Evolutionary conservation across 805 yeast species (phyloP).

Genomic region (Ogataea minuta): DNA sequence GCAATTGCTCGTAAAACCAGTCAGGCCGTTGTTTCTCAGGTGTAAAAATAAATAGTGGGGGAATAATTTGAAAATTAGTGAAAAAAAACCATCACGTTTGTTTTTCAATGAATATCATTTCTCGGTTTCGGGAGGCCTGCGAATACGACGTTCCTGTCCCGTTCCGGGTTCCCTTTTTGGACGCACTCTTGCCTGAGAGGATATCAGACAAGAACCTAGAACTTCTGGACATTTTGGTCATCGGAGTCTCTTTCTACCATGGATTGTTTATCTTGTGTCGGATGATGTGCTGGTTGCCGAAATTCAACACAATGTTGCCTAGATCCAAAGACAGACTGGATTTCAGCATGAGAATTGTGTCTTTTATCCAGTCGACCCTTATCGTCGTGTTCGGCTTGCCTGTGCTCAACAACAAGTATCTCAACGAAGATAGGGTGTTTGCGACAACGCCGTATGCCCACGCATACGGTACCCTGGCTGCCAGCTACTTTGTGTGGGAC

Average conservation of each 20-base stretch:
- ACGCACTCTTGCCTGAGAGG: slow-evolving; percentile 6
- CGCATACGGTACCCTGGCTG: slow-evolving; percentile 31
- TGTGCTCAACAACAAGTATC: slow-evolving; percentile 27
- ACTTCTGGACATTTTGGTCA: slow-evolving; percentile 22
- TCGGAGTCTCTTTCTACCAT: slow-evolving; percentile 22
- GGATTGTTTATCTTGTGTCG: slow-evolving; percentile 16
- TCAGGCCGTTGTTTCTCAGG: slow-evolving; percentile 31
- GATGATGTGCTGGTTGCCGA: slow-evolving; percentile 16
- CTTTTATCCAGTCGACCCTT: slow-evolving; percentile 33
- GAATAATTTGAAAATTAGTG: not conserved
- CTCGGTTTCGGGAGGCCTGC: not conserved
- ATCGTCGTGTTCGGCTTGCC: slow-evolving; percentile 33
- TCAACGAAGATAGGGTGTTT: slow-evolving; percentile 32
- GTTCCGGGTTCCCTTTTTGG: slow-evolving; percentile 19
- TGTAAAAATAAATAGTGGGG: slow-evolving; percentile 13
- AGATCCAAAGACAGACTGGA: slow-evolving; percentile 26
- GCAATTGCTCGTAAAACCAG: slow-evolving; percentile 64
- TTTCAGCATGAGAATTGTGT: slow-evolving; percentile 34
- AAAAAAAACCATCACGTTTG: not conserved
- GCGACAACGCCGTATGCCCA: slow-evolving; percentile 35
- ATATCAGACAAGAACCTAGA: slow-evolving; percentile 15
- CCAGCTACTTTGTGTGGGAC: slow-evolving; percentile 39
- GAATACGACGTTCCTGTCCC: slow-evolving; percentile 7
- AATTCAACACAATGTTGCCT: slow-evolving; percentile 15
- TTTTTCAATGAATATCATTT: slow-evolving; percentile 9